Conservation (phyloP, 2,329 filamentous ascomycete genomes). For the Colletotrichum lini region DNA sequence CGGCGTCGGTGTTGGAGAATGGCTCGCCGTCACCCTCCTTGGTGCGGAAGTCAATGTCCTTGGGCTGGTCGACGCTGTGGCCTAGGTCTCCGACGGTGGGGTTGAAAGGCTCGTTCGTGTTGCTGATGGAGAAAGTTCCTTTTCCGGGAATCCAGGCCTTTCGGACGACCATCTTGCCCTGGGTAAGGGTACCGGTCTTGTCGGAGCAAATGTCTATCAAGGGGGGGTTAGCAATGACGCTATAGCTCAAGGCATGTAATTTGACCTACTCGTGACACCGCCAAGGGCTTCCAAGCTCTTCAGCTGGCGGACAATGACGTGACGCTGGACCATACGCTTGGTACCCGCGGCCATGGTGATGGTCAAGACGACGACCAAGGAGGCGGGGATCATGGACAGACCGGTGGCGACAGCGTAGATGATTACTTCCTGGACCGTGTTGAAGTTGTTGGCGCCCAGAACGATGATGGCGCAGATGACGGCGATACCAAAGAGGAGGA, state of each 20-base stretch:
- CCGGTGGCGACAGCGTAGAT: conserved; percentile 62
- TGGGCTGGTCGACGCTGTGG: conserved; percentile 54
- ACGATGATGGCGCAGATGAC: conserved; percentile 62
- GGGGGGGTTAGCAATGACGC: not conserved
- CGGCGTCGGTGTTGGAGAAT: conserved; percentile 45
- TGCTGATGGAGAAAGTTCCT: conserved; percentile 62
- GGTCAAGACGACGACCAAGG: conserved; percentile 67
- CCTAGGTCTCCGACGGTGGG: conserved; percentile 65
- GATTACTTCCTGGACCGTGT: conserved; percentile 56
- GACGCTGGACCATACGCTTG: conserved; percentile 66
- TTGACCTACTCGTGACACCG: conserved; percentile 58
- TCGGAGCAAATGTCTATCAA: conserved; percentile 66
- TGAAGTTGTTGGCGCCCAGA: conserved; percentile 59
- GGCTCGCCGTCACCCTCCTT: conserved; percentile 48
- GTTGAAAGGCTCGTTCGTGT: conserved; percentile 70
- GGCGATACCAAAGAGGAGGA: conserved; percentile 75
- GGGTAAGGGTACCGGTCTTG: conserved; percentile 70
- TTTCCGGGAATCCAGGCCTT: conserved; percentile 66
- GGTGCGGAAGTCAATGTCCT: conserved; percentile 51
- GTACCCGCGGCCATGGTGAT: conserved; percentile 72
- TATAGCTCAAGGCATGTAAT: too few species aligned
- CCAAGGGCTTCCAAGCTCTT: conserved; percentile 68
- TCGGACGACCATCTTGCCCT: conserved; percentile 68
- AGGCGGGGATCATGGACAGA: conserved; percentile 66
- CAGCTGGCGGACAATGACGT: conserved; percentile 68